Conservation (phyloP, 2,329 filamentous ascomycete genomes). For the Fusarium sp. region DNA sequence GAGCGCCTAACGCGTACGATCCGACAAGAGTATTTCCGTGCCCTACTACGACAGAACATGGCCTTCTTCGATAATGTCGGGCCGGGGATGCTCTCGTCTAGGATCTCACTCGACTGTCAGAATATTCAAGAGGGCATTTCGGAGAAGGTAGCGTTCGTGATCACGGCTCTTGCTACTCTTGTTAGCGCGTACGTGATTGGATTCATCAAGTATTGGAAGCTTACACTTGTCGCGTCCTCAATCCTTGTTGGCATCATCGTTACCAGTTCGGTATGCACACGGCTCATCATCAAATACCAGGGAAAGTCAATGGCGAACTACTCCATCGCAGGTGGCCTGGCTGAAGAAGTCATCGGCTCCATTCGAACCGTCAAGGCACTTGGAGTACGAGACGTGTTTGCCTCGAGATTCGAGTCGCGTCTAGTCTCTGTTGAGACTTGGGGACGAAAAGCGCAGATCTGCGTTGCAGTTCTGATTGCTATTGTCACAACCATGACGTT, state of each 20-base stretch:
- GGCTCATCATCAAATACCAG: conserved; percentile 75
- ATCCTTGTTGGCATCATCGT: conserved; percentile 75
- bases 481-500: conserved; percentile 72
- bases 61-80: conserved; percentile 57
- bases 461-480: conserved; percentile 68
- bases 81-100: conserved; percentile 45
- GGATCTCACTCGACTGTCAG: conserved; percentile 82
- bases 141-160: conserved; percentile 75
- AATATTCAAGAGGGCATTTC: conserved; percentile 84
- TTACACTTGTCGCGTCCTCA: conserved; percentile 79
- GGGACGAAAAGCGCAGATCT: conserved; percentile 5
- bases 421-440: conserved; percentile 53
- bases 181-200: conserved; percentile 81
- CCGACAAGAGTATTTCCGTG: conserved; percentile 55
- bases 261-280: conserved; percentile 71
- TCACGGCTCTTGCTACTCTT: conserved; percentile 75
- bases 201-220: conserved; percentile 83
- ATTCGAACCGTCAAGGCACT: conserved; percentile 10
- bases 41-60: conserved; percentile 58
- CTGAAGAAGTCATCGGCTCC: conserved; percentile 10
- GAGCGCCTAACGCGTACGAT: conserved; percentile 50
- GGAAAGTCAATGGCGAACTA: conserved; percentile 75
- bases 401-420: conserved; percentile 84
- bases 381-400: conserved; percentile 50
- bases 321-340: conserved; percentile 71